Conservation (phyloP, 805 yeast species). For the Yarrowia divulgata region DNA sequence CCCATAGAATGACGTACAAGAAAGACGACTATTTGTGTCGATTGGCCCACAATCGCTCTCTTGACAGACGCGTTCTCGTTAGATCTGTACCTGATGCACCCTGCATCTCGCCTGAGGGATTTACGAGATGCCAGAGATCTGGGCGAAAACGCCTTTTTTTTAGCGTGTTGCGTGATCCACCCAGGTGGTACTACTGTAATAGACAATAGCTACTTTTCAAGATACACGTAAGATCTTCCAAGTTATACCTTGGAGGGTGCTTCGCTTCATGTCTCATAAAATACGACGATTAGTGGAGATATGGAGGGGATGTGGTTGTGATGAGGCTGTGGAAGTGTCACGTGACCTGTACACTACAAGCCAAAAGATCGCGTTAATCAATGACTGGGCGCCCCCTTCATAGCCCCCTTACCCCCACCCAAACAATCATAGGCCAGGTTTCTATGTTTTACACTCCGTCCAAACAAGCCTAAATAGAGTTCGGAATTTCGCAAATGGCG, state of each 20-base stretch:
- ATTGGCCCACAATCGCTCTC: no score
- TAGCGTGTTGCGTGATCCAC: background rate
- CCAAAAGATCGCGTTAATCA: no score
- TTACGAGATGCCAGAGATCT: background rate
- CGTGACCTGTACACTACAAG: no score
- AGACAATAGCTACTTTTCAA: background rate
- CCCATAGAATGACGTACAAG: no score
- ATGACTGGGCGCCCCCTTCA: no score
- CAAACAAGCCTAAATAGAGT: conserved; percentile 1
- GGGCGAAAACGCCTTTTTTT: background rate
- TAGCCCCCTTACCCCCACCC: no score
- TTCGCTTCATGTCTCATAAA: background rate
- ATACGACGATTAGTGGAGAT: background rate
- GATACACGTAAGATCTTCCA: background rate
- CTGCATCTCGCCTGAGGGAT: conserved; percentile 5
- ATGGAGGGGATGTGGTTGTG: background rate
- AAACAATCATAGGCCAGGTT: background rate
- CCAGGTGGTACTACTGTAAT: no score
- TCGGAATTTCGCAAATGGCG: conserved; percentile 3
- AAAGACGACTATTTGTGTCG: no score
- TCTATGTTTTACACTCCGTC: background rate
- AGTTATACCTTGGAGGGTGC: background rate
- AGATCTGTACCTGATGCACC: background rate
- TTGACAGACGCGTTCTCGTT: background rate
- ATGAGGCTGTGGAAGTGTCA: no score